phyloP scores from a whole-genome alignment of 169 alveolate species.

The Plasmodium gallinaceum region DNA sequence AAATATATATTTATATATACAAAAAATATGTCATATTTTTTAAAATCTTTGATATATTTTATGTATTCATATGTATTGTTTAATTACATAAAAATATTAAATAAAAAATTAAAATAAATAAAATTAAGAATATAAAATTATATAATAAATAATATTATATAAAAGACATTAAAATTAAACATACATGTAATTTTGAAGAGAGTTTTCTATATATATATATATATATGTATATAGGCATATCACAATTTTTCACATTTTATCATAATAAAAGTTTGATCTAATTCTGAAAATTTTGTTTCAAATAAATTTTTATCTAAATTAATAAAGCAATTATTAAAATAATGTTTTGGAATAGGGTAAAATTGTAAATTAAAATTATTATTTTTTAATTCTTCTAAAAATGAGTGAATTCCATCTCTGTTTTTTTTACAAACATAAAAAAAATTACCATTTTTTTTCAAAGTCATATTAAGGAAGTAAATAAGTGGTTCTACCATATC shows the following conservation, averaged over 20 bases:
- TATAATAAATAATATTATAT: no score
- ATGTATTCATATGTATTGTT: no score
- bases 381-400: slow-evolving; percentile 75
- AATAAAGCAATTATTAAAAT: slow-evolving; percentile 38
- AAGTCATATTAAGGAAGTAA: slow-evolving; percentile 40
- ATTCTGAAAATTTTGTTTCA: slow-evolving; percentile 48
- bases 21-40: no score
- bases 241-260: slow-evolving; percentile 9
- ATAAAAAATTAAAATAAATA: no score
- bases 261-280: slow-evolving; percentile 31
- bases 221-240: not conserved
- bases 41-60: no score
- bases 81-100: no score
- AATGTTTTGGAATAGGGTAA: slow-evolving; percentile 28
- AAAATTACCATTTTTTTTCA: slow-evolving; percentile 78
- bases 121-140: no score
- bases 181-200: not conserved
- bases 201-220: not conserved
- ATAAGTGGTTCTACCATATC: slow-evolving; percentile 78
- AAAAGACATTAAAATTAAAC: not conserved
- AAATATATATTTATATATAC: no score
- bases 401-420: slow-evolving; percentile 79
- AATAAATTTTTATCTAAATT: slow-evolving; percentile 23
- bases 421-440: slow-evolving; percentile 79
- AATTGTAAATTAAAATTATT: slow-evolving; percentile 20